Conservation (phyloP, 2,329 filamentous ascomycete species). For the Diplodia mutila region DNA sequence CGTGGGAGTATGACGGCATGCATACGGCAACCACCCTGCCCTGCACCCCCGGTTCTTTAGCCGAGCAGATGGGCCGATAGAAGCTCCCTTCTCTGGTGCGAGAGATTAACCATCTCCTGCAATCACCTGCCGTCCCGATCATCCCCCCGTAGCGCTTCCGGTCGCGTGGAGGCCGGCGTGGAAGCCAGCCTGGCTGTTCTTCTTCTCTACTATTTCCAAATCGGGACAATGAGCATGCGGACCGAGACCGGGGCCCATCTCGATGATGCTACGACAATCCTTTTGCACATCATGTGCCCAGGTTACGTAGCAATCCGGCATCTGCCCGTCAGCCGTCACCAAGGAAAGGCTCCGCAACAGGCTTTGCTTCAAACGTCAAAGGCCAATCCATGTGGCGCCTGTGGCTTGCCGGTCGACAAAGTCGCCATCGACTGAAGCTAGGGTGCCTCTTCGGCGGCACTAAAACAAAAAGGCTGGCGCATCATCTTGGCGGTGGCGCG, state of each 20-base stretch:
- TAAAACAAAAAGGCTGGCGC: not conserved
- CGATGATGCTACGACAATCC: not conserved
- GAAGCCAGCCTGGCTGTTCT: not conserved
- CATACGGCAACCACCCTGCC: not conserved
- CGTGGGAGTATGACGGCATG: not conserved
- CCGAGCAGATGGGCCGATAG: constrained; percentile 16
- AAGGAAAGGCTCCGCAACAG: not conserved
- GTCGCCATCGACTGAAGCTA: not conserved
- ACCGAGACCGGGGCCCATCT: not conserved
- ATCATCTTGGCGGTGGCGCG: not conserved
- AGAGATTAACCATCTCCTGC: not conserved
- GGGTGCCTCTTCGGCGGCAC: not conserved
- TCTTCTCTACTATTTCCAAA: not conserved
- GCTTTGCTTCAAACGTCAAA: not conserved
- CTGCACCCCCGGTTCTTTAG: not conserved
- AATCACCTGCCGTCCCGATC: constrained; percentile 1
- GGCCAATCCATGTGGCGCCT: not conserved
- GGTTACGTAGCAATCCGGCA: not conserved
- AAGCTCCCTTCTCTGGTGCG: not conserved
- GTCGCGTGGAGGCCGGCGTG: not conserved
- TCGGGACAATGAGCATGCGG: not conserved
- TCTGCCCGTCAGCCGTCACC: not conserved
- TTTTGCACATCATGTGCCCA: not conserved
- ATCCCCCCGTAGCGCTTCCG: constrained; percentile 6
- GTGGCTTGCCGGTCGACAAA: not conserved